Conservation (phyloP, 106 monocot genomes). For the Platanthera guangdongensis region DNA sequence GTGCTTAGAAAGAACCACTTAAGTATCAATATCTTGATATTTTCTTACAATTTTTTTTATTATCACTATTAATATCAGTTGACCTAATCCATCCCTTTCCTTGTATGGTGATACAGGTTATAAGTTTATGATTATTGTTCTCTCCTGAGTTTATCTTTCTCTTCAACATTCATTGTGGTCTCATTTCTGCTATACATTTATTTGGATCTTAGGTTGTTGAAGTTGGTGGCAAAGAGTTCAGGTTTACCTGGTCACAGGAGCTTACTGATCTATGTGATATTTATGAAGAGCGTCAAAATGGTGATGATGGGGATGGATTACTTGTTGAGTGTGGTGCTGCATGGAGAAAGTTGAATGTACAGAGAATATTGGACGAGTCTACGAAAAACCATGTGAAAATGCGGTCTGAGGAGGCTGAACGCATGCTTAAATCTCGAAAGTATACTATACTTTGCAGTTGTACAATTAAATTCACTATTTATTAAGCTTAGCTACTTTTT, state of each 20-base stretch:
- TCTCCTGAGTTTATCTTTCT: background rate
- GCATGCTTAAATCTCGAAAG: conserved; percentile 71
- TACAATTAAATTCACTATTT: background rate
- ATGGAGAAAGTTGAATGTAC: conserved; percentile 89
- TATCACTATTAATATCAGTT: background rate
- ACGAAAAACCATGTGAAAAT: conserved; percentile 88
- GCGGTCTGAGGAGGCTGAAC: conserved; percentile 93
- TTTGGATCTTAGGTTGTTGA: conserved; percentile 69
- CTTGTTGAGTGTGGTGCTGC: conserved; percentile 83
- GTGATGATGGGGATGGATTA: conserved; percentile 83
- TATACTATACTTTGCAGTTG: conserved; percentile 18
- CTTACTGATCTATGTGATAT: conserved; percentile 79
- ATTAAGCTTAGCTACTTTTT: background rate
- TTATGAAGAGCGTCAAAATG: conserved; percentile 69
- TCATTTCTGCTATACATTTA: background rate
- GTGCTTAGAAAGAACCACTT: background rate
- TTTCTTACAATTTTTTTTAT: background rate
- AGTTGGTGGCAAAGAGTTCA: conserved; percentile 86
- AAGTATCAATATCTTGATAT: background rate
- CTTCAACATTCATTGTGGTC: background rate
- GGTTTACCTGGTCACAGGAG: conserved; percentile 83
- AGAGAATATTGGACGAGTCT: conserved; percentile 84
- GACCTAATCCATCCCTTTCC: background rate
- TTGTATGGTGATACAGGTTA: background rate
- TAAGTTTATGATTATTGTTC: background rate